Percentiles rank a stretch among this genome's conserved stretches.
phyloP scores from a whole-genome alignment of 2,329 filamentous ascomycete genomes.

The Aspergillus viridinutans region DNA sequence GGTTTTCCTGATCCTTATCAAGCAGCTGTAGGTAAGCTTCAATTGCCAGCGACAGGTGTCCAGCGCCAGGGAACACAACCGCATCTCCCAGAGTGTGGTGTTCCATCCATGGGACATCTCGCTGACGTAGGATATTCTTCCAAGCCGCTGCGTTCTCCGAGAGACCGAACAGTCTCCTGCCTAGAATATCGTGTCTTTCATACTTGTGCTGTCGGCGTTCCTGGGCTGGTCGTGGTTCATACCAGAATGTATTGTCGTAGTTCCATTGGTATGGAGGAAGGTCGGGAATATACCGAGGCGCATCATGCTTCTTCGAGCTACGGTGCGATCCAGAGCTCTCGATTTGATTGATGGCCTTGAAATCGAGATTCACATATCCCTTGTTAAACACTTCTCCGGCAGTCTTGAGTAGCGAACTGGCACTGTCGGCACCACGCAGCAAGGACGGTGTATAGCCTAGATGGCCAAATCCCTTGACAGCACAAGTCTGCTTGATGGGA shows the following conservation, averaged over 20 bases:
- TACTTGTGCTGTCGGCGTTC: slow-evolving; percentile 12
- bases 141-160: slow-evolving; percentile 14
- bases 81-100: slow-evolving; percentile 21
- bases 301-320: slow-evolving; percentile 3
- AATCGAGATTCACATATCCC: slow-evolving; percentile 1
- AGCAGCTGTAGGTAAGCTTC: slow-evolving; percentile 19
- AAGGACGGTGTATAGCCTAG: background rate
- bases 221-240: slow-evolving; percentile 16
- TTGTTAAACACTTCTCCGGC: background rate
- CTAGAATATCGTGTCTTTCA: slow-evolving; percentile 22
- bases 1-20: background rate
- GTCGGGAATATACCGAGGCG: slow-evolving; percentile 8
- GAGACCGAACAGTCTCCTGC: slow-evolving; percentile 6
- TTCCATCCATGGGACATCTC: slow-evolving; percentile 25
- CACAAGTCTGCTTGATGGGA: slow-evolving; percentile 4
- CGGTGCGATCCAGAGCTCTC: background rate
- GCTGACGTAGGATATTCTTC: slow-evolving; percentile 24
- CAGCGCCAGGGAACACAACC: slow-evolving; percentile 27
- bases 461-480: background rate
- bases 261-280: slow-evolving; percentile 25
- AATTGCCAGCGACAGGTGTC: slow-evolving; percentile 23
- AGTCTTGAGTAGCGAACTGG: background rate
- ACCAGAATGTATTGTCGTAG: slow-evolving; percentile 18
- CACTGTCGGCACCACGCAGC: background rate
- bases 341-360: too few relatives aligned